These are phyloP conservation scores for Dendrobium catenatum DNA, from an alignment of 106 monocot species.

Conservation along the genomic window DNA sequence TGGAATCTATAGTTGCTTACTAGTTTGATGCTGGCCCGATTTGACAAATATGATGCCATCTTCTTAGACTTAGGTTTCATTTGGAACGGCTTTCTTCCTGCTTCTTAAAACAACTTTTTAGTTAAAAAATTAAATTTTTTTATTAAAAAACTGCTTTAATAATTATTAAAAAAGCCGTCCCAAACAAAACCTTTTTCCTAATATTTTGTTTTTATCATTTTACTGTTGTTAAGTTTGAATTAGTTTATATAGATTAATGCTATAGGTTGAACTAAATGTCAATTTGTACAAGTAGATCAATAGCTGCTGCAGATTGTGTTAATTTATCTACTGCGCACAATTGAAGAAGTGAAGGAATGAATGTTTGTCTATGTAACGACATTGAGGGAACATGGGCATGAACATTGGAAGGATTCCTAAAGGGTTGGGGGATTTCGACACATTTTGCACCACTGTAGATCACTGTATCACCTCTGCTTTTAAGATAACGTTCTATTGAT, in stretches of 20 bases:
- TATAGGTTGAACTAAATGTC: neutral
- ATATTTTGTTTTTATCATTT: neutral
- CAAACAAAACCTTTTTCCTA: no score
- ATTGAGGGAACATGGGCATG: neutral
- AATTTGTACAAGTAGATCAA: neutral
- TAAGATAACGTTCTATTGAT: no score
- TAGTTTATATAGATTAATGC: neutral
- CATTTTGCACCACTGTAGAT: neutral
- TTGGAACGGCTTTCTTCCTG: no score
- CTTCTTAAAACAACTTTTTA: neutral
- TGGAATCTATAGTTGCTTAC: neutral
- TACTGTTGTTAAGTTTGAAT: neutral
- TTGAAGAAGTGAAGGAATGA: neutral
- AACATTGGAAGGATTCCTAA: neutral
- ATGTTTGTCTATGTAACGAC: neutral
- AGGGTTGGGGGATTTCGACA: neutral
- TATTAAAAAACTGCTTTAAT: no score
- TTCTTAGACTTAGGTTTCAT: neutral
- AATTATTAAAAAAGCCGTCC: no score
- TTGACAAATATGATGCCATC: neutral
- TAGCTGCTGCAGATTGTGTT: neutral
- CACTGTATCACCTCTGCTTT: no score
- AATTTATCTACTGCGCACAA: neutral
- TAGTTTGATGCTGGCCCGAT: neutral
- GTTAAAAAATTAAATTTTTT: no score